Conservation (phyloP, 2,329 filamentous ascomycete species). For the Clonostachys rosea region DNA sequence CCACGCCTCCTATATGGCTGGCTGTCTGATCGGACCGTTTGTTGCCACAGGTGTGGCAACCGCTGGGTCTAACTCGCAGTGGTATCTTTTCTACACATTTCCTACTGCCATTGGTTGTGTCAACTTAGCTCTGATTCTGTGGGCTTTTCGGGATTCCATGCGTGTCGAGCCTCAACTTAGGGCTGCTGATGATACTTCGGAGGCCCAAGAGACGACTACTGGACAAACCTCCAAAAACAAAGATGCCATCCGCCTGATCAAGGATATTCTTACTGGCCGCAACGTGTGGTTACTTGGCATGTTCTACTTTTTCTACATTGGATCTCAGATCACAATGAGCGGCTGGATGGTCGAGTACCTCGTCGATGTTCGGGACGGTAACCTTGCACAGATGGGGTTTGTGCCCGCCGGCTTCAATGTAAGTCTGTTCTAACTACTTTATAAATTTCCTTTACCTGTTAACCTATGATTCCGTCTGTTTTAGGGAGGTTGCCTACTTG, state of each 20-base stretch:
- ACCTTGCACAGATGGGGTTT: conserved; percentile 54
- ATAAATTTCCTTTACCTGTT: neutral
- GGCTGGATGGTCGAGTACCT: conserved; percentile 65
- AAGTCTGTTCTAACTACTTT: neutral
- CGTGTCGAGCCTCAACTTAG: conserved; percentile 13
- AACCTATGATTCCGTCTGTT: neutral
- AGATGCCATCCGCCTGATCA: conserved; percentile 35
- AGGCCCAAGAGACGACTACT: neutral
- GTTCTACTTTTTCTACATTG: conserved; percentile 62
- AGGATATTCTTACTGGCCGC: conserved; percentile 33
- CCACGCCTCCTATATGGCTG: conserved; percentile 57
- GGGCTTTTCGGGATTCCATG: conserved; percentile 45
- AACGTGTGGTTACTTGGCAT: conserved; percentile 54
- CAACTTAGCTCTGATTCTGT: conserved; percentile 40
- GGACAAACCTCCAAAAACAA: conserved; percentile 10
- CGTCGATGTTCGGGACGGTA: conserved; percentile 50
- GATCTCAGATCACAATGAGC: conserved; percentile 46
- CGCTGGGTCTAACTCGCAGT: conserved; percentile 23
- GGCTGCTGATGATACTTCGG: conserved; percentile 2
- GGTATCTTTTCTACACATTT: conserved; percentile 53
- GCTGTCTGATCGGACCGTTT: conserved; percentile 53
- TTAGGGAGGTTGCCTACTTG: conserved; percentile 48
- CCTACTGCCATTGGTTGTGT: conserved; percentile 45
- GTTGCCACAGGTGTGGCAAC: conserved; percentile 46
- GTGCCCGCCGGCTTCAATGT: conserved; percentile 55